Conservation (phyloP, 768 basidiomycete species). For the Naganishia randhawae region DNA sequence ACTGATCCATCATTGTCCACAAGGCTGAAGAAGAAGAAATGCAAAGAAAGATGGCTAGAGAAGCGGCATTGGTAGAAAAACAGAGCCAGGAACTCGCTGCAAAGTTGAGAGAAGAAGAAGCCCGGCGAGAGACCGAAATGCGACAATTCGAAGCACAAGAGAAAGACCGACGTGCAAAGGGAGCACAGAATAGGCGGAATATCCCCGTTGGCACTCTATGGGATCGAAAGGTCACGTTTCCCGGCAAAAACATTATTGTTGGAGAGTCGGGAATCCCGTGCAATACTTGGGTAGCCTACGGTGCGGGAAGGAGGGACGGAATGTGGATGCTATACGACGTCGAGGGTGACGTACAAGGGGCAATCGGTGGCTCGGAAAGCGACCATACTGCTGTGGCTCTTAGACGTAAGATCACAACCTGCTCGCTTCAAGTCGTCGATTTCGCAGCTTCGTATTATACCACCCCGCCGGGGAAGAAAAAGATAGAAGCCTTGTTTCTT, state of each 20-base stretch:
- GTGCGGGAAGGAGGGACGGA: constrained; percentile 33
- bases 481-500: constrained; percentile 37
- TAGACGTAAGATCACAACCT: constrained; percentile 19
- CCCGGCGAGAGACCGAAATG: constrained; percentile 10
- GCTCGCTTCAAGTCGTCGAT: constrained; percentile 41
- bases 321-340: constrained; percentile 45
- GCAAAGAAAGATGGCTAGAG: background rate
- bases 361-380: background rate
- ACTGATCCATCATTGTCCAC: background rate
- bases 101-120: constrained; percentile 19
- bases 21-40: constrained; percentile 18
- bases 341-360: constrained; percentile 32
- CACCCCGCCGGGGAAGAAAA: constrained; percentile 39
- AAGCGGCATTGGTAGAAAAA: background rate
- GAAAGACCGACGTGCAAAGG: constrained; percentile 2
- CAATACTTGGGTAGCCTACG: constrained; percentile 34
- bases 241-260: constrained; percentile 8
- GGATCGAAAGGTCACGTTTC: background rate
- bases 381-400: background rate
- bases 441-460: constrained; percentile 42
- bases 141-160: constrained; percentile 23
- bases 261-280: constrained; percentile 17
- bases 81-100: constrained; percentile 8
- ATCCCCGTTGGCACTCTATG: background rate
- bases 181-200: constrained; percentile 5